Evolutionary conservation across 768 basidiomycete genomes (phyloP).

Genomic region (Coprinopsis marcescibilis): DNA sequence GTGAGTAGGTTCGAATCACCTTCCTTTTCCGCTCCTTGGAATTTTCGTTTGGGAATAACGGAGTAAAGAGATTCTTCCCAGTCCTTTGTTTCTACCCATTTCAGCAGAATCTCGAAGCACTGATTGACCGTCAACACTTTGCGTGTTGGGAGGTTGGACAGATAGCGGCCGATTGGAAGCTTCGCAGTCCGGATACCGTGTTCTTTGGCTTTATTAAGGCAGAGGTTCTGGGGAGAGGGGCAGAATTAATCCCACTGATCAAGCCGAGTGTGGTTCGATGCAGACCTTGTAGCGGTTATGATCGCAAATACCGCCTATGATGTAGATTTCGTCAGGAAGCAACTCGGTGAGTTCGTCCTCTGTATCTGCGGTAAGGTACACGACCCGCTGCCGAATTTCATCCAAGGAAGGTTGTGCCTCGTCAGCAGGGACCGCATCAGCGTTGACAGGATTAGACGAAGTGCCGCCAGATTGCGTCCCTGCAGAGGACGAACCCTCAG

Average conservation of each 20-base stretch:
- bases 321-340: conserved; percentile 79
- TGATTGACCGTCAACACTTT: conserved; percentile 98
- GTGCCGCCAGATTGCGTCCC: not conserved
- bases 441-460: conserved; percentile 6
- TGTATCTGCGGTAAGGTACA: conserved; percentile 95
- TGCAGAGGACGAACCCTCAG: conserved; percentile 6
- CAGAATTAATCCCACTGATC: conserved; percentile 2
- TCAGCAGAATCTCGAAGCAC: conserved; percentile 86
- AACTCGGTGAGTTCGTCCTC: conserved; percentile 81
- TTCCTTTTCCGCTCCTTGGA: conserved; percentile 42
- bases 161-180: conserved; percentile 90
- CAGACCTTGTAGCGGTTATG: conserved; percentile 91
- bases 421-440: conserved; percentile 5
- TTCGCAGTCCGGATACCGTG: conserved; percentile 79
- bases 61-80: conserved; percentile 85
- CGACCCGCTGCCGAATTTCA: conserved; percentile 37
- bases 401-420: conserved; percentile 12
- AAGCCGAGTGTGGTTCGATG: conserved; percentile 2
- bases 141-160: conserved; percentile 78
- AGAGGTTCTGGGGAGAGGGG: conserved; percentile 60
- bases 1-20: conserved; percentile 5
- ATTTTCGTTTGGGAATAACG: conserved; percentile 93
- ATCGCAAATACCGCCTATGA: conserved; percentile 94
- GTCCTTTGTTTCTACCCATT: conserved; percentile 79
- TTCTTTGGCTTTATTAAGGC: conserved; percentile 75